Evolutionary conservation across 1,284 basidiomycete species (phyloP), one percentile per base, ranked within the genome.

Genomic region (Blastosporella zonata): DNA sequence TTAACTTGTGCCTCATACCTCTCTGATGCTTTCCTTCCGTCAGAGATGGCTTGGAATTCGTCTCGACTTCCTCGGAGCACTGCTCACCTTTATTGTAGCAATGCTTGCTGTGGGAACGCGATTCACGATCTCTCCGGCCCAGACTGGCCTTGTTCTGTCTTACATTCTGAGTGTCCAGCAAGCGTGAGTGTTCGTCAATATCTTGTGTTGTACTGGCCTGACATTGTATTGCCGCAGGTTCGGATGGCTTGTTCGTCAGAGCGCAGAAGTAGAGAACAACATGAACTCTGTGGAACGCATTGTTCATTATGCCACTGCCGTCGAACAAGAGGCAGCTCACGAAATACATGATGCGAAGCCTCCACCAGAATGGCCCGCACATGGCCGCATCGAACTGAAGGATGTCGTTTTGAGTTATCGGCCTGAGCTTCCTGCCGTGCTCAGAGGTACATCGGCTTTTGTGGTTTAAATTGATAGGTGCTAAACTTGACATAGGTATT

Each of bases 271-370:
- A 12, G 90, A 95, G 67, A 94, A 95, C 64, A 81, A 94, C 66
- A 93, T 95, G 87, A 93, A 93, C 64, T 84, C 86, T 20, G 90
- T 93, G 3, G 93, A 96, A 66, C 84, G 90, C 38, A 75, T 93
- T 25, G 70, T 90, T 2, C 79, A 93, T 64, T 96, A 96, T 59
- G 83, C 86, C 25, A 77, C 77, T 27, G 73, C 80, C 41, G 67
- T 92, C 22, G 87, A 90, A 59, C 87, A 91, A 64, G 93, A 96
- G 65, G 80, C 88, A 0, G 76, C 88, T 0, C 81, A 90, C 57
- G 74, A 84, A 27, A 66, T 91, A 60, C 63, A 73, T 1, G 69
- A 82, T 18, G 71, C 66, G 37, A 81, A 78, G 54, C 84, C 85
- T 0, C 64, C 79, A 0, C 55, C 73, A 1, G 64, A 74, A 4